A percentile compares a stretch with the other conserved stretches of the same genome.
Conservation (phyloP, 768 basidiomycete genomes). For the Leccinum aurantiacum region DNA sequence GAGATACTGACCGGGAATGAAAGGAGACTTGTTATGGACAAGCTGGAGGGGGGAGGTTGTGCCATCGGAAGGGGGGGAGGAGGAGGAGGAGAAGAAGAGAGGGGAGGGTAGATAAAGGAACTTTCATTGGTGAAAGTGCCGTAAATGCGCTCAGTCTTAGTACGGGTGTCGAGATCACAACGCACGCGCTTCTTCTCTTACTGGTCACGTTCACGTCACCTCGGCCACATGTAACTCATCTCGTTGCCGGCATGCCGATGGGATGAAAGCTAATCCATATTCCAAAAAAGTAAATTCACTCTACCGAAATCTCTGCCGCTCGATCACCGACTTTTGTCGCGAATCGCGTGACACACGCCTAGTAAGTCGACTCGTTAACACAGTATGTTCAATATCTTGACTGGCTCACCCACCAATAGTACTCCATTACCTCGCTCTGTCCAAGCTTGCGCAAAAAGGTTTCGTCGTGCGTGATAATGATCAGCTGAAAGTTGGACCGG, state of each 20-base stretch:
- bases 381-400: background rate
- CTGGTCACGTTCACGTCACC: conserved; percentile 6
- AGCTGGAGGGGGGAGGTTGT: conserved; percentile 34
- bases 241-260: conserved; percentile 6
- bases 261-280: conserved; percentile 10
- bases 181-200: conserved; percentile 3
- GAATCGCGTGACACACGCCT: conserved; percentile 80
- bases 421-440: conserved; percentile 89
- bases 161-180: conserved; percentile 13
- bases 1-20: conserved; percentile 38
- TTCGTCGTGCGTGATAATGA: conserved; percentile 97
- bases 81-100: background rate
- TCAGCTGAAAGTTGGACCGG: conserved; percentile 92
- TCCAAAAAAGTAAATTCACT: conserved; percentile 18
- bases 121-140: conserved; percentile 7
- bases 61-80: conserved; percentile 17
- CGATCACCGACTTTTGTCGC: conserved; percentile 78
- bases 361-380: background rate
- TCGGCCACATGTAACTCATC: conserved; percentile 9
- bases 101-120: conserved; percentile 13
- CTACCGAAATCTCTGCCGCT: conserved; percentile 64
- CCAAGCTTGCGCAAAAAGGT: conserved; percentile 90
- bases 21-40: conserved; percentile 34
- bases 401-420: conserved; percentile 62
- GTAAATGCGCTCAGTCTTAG: conserved; percentile 3